A percentile compares a stretch with the other conserved stretches of the same genome.
Evolutionary conservation across 2,329 filamentous ascomycete species (phyloP).

Genomic region (Hymenoscyphus fructigenus): DNA sequence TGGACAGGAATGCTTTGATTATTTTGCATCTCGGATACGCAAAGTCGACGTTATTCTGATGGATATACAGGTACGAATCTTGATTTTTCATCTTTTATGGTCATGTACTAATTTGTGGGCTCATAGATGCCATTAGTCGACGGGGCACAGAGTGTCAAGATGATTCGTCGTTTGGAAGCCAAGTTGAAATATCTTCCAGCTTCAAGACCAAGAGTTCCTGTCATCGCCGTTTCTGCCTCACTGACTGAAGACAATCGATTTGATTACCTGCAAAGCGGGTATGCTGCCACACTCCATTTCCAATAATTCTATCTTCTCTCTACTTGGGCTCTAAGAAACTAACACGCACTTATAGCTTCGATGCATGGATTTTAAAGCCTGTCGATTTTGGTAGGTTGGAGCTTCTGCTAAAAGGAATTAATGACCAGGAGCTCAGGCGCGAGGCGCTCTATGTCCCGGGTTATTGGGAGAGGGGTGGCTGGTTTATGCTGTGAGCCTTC

Average conservation of each 20-base stretch:
- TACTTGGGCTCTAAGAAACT: not conserved
- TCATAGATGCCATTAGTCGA: slow-evolving; percentile 30
- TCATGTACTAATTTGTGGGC: not conserved
- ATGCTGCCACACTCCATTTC: slow-evolving; percentile 1
- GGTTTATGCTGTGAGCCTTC: slow-evolving; percentile 27
- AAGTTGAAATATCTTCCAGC: slow-evolving; percentile 11
- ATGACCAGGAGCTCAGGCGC: slow-evolving; percentile 13
- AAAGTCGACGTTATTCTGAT: slow-evolving; percentile 30
- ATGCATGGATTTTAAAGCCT: slow-evolving; percentile 30
- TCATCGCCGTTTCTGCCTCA: slow-evolving; percentile 28
- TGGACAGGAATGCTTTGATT: slow-evolving; percentile 73
- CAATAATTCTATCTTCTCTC: not conserved
- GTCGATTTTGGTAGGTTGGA: slow-evolving; percentile 26
- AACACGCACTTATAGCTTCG: slow-evolving; percentile 21
- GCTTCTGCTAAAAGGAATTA: slow-evolving; percentile 24
- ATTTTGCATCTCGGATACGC: slow-evolving; percentile 56
- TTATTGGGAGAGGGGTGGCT: slow-evolving; percentile 27
- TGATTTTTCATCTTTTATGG: not conserved
- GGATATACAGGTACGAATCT: slow-evolving; percentile 27
- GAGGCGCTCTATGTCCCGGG: slow-evolving; percentile 23
- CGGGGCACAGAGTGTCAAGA: slow-evolving; percentile 24
- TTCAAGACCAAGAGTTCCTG: slow-evolving; percentile 20
- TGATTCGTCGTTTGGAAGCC: slow-evolving; percentile 28
- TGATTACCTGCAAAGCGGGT: slow-evolving; percentile 31
- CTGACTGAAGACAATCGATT: slow-evolving; percentile 25